Conservation (phyloP, 1,284 basidiomycete species). For the Apiotrichum porosum region DNA sequence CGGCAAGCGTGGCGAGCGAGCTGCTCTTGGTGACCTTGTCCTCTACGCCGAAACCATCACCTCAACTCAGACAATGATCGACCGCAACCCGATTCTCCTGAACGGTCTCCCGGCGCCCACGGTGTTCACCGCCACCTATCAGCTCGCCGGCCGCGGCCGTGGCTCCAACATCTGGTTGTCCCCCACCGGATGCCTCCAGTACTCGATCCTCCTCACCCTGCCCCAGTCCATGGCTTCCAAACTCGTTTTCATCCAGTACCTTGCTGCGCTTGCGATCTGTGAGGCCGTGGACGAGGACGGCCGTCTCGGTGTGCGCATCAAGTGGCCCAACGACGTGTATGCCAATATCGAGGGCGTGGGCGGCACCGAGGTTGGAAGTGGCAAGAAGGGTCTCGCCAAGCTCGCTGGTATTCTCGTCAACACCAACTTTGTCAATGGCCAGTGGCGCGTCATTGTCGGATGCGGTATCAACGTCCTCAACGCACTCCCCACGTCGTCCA, state of each 20-base stretch:
- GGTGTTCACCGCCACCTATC: constrained; percentile 76
- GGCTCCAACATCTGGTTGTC: constrained; percentile 92
- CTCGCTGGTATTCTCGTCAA: constrained; percentile 89
- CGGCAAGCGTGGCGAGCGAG: constrained; percentile 14
- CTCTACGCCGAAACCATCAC: constrained; percentile 86
- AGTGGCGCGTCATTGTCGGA: constrained; percentile 75
- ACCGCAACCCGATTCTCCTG: constrained; percentile 78
- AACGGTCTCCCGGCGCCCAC: constrained; percentile 63
- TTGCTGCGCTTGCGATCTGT: constrained; percentile 83
- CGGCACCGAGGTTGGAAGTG: constrained; percentile 31
- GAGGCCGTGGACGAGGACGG: constrained; percentile 62
- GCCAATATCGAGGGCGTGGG: constrained; percentile 54
- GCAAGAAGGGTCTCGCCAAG: constrained; percentile 58
- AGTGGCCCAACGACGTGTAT: constrained; percentile 99
- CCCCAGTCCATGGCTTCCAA: constrained; percentile 56
- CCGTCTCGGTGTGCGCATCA: constrained; percentile 64
- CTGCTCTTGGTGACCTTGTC: constrained; percentile 64
- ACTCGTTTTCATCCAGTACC: constrained; percentile 93
- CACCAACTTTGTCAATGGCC: constrained; percentile 69
- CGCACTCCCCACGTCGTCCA: constrained; percentile 72
- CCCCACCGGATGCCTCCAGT: constrained; percentile 79
- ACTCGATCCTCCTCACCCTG: constrained; percentile 72
- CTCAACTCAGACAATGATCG: constrained; percentile 91
- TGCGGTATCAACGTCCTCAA: constrained; percentile 88
- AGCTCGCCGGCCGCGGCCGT: constrained; percentile 82